Evolutionary conservation across 352 stramenopile species (phyloP).

Genomic region (Pythium sp.): DNA sequence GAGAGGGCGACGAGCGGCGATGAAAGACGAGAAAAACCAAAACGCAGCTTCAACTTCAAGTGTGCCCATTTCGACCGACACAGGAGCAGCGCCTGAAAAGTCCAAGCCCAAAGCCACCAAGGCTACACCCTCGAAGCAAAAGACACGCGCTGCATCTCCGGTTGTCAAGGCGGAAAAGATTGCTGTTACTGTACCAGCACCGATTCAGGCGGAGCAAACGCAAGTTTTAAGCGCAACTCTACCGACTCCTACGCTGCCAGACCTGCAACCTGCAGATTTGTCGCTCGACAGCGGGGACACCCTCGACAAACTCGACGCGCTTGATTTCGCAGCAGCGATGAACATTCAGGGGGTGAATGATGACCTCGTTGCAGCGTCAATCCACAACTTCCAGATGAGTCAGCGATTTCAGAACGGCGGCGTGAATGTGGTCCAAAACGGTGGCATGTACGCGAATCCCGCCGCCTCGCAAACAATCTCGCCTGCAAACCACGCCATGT

Average conservation of each 20-base stretch:
- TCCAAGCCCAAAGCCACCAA: conserved; percentile 34
- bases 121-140: conserved; percentile 38
- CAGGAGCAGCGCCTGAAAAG: conserved; percentile 20
- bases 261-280: conserved; percentile 15
- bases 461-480: conserved; percentile 30
- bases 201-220: conserved; percentile 7
- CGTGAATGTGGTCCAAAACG: conserved; percentile 9
- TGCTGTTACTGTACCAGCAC: not conserved
- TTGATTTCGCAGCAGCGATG: conserved; percentile 31
- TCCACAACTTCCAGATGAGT: conserved; percentile 75
- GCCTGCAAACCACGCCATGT: conserved; percentile 40
- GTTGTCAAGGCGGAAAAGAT: conserved; percentile 25
- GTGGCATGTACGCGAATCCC: conserved; percentile 12
- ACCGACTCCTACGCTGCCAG: not conserved
- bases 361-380: conserved; percentile 64
- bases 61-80: conserved; percentile 2
- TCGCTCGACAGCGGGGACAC: conserved; percentile 10
- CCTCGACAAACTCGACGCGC: conserved; percentile 21
- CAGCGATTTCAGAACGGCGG: conserved; percentile 39
- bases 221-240: conserved; percentile 3
- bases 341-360: conserved; percentile 60
- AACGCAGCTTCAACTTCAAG: not conserved
- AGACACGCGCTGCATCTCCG: conserved; percentile 31
- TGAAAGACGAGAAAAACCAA: conserved; percentile 61
- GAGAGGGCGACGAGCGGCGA: conserved; percentile 62